Base-by-base conservation (phyloP, 495 filamentous ascomycete genomes). In the Penicillium herquei region DNA sequence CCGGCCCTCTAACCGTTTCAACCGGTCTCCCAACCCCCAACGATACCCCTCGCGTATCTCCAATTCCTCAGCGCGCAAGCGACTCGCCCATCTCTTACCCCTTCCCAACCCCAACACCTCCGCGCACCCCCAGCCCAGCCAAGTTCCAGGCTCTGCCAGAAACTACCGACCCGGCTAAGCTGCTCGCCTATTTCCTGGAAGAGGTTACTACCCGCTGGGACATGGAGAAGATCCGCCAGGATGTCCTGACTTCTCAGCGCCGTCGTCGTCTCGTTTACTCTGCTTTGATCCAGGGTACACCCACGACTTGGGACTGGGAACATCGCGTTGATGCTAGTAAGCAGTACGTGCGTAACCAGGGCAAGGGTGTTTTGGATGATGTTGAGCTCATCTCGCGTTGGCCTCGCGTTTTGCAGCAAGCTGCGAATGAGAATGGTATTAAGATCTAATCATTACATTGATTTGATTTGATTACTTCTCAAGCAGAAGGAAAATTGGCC, bases 251-350 rank as follows among this genome's bases (percentile, higher is more conserved):
- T 13, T 88, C 84, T 39, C 91, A 96, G 75, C 82, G 90, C 10
- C 81, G 81, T 41, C 78, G 91, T 10, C 77, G 84, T 30, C 67
- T 94, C 6, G 87, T 89, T 30, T 92, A 89, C 83, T 79, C 77
- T 16, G 89, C 91, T 6, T 70, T 96, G 56, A 85, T 82, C 58
- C 74, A 83, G 70, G 91, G 91, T 35, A 73, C 72, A 31, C 89
- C 84, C 32, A 79, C 79, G 0, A 76, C 79, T 56, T 96, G 91
- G 91, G 91, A 96, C 63, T 87, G 84, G 64, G 81, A 91, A 69
- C 89, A 89, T 0, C 73, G 72, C 10, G 83, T 88, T 56, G 87
- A 92, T 69, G 85, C 87, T 8, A 77, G 81, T 60, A 78, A 84
- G 31, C 89, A 91, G 80, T 89, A 80, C 63, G 78, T 79, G 31